Conservation (phyloP, 2,329 filamentous ascomycete genomes). For the Madurella fahalii region DNA sequence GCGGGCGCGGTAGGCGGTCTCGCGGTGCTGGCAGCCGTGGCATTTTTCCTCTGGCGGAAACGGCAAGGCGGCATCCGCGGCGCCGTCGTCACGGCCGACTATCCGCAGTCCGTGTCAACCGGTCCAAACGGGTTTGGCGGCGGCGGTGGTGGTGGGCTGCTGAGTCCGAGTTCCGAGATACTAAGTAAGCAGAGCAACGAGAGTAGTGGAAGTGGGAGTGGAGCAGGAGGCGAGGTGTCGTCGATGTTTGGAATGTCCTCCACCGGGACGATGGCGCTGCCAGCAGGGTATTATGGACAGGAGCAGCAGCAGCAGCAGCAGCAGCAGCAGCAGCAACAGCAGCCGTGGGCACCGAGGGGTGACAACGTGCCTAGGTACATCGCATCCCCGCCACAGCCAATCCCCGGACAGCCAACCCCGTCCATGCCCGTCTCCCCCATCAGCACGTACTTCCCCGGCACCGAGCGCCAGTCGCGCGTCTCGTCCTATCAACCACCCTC, state of each 20-base stretch:
- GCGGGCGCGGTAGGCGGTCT: slow-evolving; percentile 14
- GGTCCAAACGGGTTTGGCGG: background rate
- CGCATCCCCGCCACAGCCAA: slow-evolving; percentile 4
- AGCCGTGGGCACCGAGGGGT: background rate
- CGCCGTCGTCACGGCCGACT: slow-evolving; percentile 20
- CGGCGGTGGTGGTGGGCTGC: background rate
- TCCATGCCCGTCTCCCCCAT: slow-evolving; percentile 12
- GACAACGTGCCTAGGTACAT: background rate
- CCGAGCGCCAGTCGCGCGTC: background rate
- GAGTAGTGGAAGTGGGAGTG: background rate
- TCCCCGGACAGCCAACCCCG: slow-evolving; percentile 6
- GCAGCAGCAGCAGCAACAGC: too few species aligned
- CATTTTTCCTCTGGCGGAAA: slow-evolving; percentile 17
- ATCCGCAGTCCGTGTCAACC: slow-evolving; percentile 11
- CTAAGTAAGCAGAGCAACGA: too few species aligned
- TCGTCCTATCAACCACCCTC: slow-evolving; percentile 2
- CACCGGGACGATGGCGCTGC: background rate
- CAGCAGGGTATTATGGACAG: background rate
- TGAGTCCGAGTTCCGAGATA: too few species aligned
- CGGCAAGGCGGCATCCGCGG: slow-evolving; percentile 19
- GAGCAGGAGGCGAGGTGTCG: background rate
- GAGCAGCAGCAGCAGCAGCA: slow-evolving; percentile 2
- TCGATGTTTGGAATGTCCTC: background rate
- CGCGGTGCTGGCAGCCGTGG: slow-evolving; percentile 7
- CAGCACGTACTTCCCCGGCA: slow-evolving; percentile 6